Base-by-base conservation (phyloP, 2,329 filamentous ascomycete species). In the Fusarium sp. region DNA sequence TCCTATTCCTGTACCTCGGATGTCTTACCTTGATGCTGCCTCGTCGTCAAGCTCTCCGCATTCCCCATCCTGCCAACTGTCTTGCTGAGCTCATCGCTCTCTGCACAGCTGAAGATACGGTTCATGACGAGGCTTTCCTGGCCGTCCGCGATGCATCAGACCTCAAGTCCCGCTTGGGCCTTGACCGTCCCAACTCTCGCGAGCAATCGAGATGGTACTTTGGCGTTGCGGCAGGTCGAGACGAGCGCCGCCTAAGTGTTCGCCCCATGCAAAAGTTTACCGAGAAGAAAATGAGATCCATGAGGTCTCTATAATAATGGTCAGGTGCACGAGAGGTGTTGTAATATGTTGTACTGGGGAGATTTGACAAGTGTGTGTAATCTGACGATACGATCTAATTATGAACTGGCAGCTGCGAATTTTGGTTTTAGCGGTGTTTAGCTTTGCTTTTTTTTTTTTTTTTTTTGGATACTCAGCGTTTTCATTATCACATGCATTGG, bases 11-110 rank as follows among this genome's bases (percentile, higher is more conserved):
- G 25, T 95, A 92, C 80, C 83, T 90, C 14, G 72, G 89, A n/a
- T 89, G 86, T 15, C 83, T 95, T 53, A 77, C 88, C 44, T 79
- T 88, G 8, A 81, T 93, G 60, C 81, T 92, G 73, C 91, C 91
- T 1, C 81, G 83, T 15, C 86, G 92, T 16, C 81, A 83, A 44
- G 83, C 85, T 42, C 88, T 90, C 71, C 83, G 90, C 44, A 86
- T 97, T 3, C 93, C 94, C 0, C 94, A 97, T 77, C 85, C 86
- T 8, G 89, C 92, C 43, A 88, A 86, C 65, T 93, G 88, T 49
- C 84, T 97, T 20, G 92, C 92, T 2, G 93, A 95, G 77, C 84
- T 95, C 24, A 87, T 97, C 72, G 91, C 89, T 76, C 95, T 95
- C 77, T 84, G 95, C 44, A 89, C 92, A 63, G 90, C 91, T 72